Evolutionary conservation across 192 early-diverging fungal species (phyloP).

Genomic region (Dispira simplex): DNA sequence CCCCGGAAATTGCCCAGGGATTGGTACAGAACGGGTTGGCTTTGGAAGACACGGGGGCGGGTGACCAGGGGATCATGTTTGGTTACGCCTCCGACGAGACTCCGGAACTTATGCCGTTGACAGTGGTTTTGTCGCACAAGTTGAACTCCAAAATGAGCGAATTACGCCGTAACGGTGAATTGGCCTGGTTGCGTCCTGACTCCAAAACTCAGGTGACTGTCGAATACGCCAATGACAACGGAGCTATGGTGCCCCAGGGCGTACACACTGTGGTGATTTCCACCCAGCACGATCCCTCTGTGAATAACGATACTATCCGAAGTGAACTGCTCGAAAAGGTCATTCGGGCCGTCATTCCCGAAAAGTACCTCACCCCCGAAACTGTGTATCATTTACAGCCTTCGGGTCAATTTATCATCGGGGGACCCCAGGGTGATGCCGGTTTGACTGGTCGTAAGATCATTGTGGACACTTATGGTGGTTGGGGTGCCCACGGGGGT

Average conservation of each 20-base stretch:
- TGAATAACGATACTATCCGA: conserved; percentile 71
- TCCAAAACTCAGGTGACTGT: conserved; percentile 99
- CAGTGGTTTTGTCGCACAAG: conserved; percentile 89
- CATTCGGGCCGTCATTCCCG: conserved; percentile 84
- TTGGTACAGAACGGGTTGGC: conserved; percentile 82
- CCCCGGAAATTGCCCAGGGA: conserved; percentile 97
- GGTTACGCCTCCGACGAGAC: conserved; percentile 98
- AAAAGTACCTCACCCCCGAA: conserved; percentile 67
- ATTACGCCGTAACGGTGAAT: conserved; percentile 77
- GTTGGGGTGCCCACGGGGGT: conserved; percentile 91
- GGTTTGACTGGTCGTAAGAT: conserved; percentile 98
- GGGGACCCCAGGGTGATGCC: conserved; percentile 99
- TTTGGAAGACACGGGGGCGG: conserved; percentile 95
- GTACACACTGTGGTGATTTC: conserved; percentile 98
- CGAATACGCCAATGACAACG: conserved; percentile 91
- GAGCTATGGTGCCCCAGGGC: conserved; percentile 86
- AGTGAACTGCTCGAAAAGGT: conserved; percentile 83
- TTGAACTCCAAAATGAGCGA: conserved; percentile 94
- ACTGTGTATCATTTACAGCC: conserved; percentile 97
- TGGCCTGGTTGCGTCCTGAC: conserved; percentile 93
- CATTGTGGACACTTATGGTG: conserved; percentile 75
- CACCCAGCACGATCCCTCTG: conserved; percentile 86
- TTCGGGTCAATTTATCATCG: conserved; percentile 98
- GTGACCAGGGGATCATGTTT: conserved; percentile 95
- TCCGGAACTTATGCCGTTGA: conserved; percentile 97